Base-by-base conservation (phyloP, 1,284 basidiomycete genomes). In the Trametes polyzona region DNA sequence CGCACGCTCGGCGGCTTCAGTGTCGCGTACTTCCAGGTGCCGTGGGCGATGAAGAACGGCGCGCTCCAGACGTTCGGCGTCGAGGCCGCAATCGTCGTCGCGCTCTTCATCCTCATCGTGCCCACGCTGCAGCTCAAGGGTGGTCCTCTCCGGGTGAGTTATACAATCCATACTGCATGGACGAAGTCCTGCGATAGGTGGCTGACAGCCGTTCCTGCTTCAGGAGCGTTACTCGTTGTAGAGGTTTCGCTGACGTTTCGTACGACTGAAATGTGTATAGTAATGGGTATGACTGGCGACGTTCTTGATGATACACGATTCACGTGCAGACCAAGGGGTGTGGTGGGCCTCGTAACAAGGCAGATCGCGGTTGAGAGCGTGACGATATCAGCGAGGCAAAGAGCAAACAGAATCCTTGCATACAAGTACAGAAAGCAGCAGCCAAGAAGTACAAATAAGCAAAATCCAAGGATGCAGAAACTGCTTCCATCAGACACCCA, bases 11-110 rank as follows among this genome's bases (percentile, higher is more conserved):
- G 83, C 37, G 85, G 83, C 0, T 87, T 87, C 67, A 79, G 78
- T 39, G 83, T 88, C 3, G 82, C 85, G 0, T 87, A 81, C 67
- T 87, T 83, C 71, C 84, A 87, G 66, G 78, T 84, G 2, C 77
- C 79, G 16, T 87, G 83, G 84, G 81, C 83, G 10, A 69, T 69
- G 33, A 79, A 77, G 59, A 67, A 80, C 39, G 84, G 84, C 26
- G 82, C 83, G 4, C 65, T 84, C 26, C 80, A 83, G 64, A 80
- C 81, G 7, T 83, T 86, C 63, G 84, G 83, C 2, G 76, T 77
- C 48, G 84, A 87, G 65, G 83, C 82, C 26, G 84, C 83, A 73
- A 78, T 85, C 39, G 81, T 83, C 7, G 71, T 73, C 0, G 83
- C 71, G 0, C 65, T 83, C 11, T 84, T 83, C 69, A 37, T 85